Evolutionary conservation across 148 eudicot genomes (phyloP), one percentile per base, ranked within the genome.

Genomic region (Fallopia convolvulus): DNA sequence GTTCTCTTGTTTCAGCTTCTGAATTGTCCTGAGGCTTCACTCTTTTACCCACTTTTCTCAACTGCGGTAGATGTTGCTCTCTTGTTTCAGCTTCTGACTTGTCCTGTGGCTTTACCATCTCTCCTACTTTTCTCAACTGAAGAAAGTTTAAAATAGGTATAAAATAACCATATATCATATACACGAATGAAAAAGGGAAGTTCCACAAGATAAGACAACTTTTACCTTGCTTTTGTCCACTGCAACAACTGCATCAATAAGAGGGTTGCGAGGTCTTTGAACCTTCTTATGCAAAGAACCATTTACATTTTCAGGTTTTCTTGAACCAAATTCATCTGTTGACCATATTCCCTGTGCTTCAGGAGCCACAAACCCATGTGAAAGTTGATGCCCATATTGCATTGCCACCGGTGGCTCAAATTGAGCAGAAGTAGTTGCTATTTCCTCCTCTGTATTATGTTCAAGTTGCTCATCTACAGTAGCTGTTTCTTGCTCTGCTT

Each of bases 191-290:
- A n/a, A 10, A 48, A 60, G 14, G 60, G 15, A 40, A 55, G 30
- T 70, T 75, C 49, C 52, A 36, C 26, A 63, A 40, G 47, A 39
- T 36, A 77, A 21, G 80, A 72, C 33, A 15, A 41, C 20, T 36
- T 76, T 18, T 82, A 95, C 99, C 93, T 90, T 92, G 93, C 92
- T 94, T 88, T 94, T 94, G 81, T 90, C 98, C 82, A 84, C 88
- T 58, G 93, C 92, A 77, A 83, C 88, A 55, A 92, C 93, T 70
- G 89, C 98, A 81, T 90, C 90, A 42, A 94, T 89, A 63, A 94
- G 90, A 81, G 98, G 98, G 75, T 88, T 94, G 50, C 93, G 89
- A 47, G 95, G 97, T 77, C 97, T 78, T 6, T 85, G 97, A 81
- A 84, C 80, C 84, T 92, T 94, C 81, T 82, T 82, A 21, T 81